Conservation (phyloP, 2,329 filamentous ascomycete genomes). For the Colletotrichum caudatum region DNA sequence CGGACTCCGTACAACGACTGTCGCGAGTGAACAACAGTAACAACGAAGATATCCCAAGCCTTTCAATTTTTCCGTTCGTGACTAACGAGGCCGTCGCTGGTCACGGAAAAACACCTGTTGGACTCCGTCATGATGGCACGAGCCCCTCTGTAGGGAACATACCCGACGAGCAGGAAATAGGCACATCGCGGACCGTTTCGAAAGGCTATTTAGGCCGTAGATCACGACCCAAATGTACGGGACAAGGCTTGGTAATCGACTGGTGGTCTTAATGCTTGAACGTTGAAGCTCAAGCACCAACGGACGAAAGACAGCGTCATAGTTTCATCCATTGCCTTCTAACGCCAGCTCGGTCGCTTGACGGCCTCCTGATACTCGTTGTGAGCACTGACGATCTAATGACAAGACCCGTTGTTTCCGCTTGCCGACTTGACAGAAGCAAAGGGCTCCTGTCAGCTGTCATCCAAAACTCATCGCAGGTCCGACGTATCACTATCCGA, state of each 20-base stretch:
- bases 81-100: too few relatives aligned
- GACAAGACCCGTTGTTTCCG: conserved; percentile 5
- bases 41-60: neutral
- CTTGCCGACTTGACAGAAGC: conserved; percentile 4
- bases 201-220: conserved; percentile 2
- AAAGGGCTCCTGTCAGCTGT: conserved; percentile 34
- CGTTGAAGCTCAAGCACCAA: conserved; percentile 4
- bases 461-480: conserved; percentile 30
- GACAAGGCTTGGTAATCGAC: conserved; percentile 24
- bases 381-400: neutral
- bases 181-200: neutral
- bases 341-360: neutral
- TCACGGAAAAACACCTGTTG: neutral
- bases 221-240: conserved; percentile 21
- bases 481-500: conserved; percentile 13
- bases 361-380: neutral
- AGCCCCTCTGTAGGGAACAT: neutral
- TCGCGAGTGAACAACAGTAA: neutral
- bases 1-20: neutral
- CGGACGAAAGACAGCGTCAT: neutral
- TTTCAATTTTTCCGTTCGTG: neutral
- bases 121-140: neutral
- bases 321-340: conserved; percentile 15
- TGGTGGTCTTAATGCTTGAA: neutral
- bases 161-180: neutral